A percentile compares a stretch with the other conserved stretches of the same genome.
Conservation (phyloP, 768 basidiomycete species). For the Xanthoconium stramineum region DNA sequence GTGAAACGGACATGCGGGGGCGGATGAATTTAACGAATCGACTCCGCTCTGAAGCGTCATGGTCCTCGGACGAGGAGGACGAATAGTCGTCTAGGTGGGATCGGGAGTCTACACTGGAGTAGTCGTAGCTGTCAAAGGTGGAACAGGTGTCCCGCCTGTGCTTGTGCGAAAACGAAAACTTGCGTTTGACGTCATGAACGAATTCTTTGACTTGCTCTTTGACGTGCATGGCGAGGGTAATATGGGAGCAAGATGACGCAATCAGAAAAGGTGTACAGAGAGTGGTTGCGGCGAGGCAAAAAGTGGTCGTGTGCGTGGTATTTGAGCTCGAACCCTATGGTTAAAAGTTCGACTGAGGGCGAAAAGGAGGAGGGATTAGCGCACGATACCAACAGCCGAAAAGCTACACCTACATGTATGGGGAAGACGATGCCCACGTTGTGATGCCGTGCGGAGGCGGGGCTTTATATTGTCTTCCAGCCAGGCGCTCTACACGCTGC, state of each 20-base stretch:
- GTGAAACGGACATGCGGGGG: constrained; percentile 5
- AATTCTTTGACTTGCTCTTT: constrained; percentile 28
- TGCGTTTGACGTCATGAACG: constrained; percentile 32
- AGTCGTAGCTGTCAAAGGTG: constrained; percentile 10
- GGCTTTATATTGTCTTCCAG: background rate
- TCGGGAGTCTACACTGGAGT: constrained; percentile 12
- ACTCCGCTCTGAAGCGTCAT: constrained; percentile 1
- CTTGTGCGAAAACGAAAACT: constrained; percentile 30
- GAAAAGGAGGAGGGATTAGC: background rate
- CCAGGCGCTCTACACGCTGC: constrained; percentile 1
- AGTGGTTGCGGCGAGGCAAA: background rate
- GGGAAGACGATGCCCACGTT: constrained; percentile 1
- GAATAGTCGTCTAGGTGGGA: constrained; percentile 7
- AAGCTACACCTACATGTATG: constrained; percentile 1
- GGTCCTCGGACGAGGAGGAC: constrained; percentile 15
- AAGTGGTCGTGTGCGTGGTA: constrained; percentile 3
- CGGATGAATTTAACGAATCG: constrained; percentile 14
- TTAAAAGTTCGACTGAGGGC: background rate
- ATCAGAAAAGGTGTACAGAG: background rate
- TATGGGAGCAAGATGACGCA: background rate
- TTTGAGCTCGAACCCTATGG: background rate
- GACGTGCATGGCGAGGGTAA: constrained; percentile 26
- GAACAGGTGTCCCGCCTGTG: constrained; percentile 17
- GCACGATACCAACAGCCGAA: background rate
- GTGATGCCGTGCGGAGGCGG: background rate